Evolutionary conservation across 495 filamentous ascomycete species (phyloP).

Genomic region (Hypoxylon lenormandii): DNA sequence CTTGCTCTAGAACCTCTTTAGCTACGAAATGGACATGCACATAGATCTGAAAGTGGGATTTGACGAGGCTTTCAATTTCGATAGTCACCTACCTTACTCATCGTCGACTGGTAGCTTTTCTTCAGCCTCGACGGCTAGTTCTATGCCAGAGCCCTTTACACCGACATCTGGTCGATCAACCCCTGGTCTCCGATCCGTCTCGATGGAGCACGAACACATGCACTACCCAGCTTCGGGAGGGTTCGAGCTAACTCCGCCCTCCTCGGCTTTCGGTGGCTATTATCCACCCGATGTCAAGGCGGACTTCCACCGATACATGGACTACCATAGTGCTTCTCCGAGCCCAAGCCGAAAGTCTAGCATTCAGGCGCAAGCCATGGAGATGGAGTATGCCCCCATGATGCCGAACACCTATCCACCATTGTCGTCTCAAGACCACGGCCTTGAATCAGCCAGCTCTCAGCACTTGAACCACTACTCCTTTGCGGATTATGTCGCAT

Average conservation of each 20-base stretch:
- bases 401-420: slow-evolving; percentile 15
- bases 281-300: slow-evolving; percentile 45
- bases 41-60: slow-evolving; percentile 45
- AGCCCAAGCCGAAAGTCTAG: slow-evolving; percentile 44
- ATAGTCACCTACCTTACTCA: slow-evolving; percentile 42
- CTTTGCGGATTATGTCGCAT: slow-evolving; percentile 34
- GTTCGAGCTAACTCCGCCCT: slow-evolving; percentile 54
- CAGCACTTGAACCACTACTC: slow-evolving; percentile 29
- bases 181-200: slow-evolving; percentile 35
- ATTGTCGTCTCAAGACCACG: slow-evolving; percentile 22
- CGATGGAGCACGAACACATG: slow-evolving; percentile 45
- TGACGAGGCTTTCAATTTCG: slow-evolving; percentile 46
- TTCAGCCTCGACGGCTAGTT: slow-evolving; percentile 50
- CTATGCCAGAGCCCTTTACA: slow-evolving; percentile 55
- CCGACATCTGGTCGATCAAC: slow-evolving; percentile 55
- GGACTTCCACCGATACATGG: slow-evolving; percentile 40
- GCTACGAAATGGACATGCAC: slow-evolving; percentile 37
- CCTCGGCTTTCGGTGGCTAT: slow-evolving; percentile 52
- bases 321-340: slow-evolving; percentile 41
- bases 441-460: slow-evolving; percentile 16
- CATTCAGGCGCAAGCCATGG: slow-evolving; percentile 36
- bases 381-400: slow-evolving; percentile 37
- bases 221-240: slow-evolving; percentile 42
- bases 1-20: slow-evolving; percentile 8
- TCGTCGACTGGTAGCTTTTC: slow-evolving; percentile 51